Conservation (phyloP, 305 asterid genomes). For the Solanum hybrid region DNA sequence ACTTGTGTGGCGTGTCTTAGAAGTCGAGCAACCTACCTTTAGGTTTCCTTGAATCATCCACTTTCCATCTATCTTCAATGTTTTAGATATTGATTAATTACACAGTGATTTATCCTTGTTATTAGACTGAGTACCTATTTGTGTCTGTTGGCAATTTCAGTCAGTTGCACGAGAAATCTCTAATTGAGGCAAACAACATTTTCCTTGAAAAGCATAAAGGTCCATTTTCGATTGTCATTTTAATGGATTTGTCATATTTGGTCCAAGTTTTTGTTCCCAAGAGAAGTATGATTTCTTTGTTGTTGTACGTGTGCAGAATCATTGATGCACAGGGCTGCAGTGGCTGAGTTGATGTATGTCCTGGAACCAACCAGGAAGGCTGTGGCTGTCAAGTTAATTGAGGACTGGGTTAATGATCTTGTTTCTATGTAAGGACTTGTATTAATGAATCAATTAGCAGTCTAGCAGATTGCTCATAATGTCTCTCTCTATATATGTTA, state of each 20-base stretch:
- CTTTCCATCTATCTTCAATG: background rate
- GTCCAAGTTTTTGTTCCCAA: background rate
- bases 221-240: conserved; percentile 20
- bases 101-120: background rate
- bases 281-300: conserved; percentile 1
- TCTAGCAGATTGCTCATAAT: background rate
- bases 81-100: background rate
- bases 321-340: conserved; percentile 82
- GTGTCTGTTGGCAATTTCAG: conserved; percentile 27
- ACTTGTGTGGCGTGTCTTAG: conserved; percentile 73
- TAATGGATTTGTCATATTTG: conserved; percentile 5
- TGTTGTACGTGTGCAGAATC: conserved; percentile 44
- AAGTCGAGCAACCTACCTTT: conserved; percentile 71
- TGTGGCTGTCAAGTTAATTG: conserved; percentile 68
- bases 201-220: conserved; percentile 82
- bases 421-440: conserved; percentile 39
- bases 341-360: conserved; percentile 76
- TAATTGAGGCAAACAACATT: conserved; percentile 58
- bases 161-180: conserved; percentile 77
- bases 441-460: background rate
- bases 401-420: conserved; percentile 49
- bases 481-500: background rate
- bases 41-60: conserved; percentile 37
- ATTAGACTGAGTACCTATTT: background rate
- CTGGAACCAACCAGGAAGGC: conserved; percentile 72